phyloP scores from a whole-genome alignment of 2,329 filamentous ascomycete species.

The Colletotrichum tamarilloi region DNA sequence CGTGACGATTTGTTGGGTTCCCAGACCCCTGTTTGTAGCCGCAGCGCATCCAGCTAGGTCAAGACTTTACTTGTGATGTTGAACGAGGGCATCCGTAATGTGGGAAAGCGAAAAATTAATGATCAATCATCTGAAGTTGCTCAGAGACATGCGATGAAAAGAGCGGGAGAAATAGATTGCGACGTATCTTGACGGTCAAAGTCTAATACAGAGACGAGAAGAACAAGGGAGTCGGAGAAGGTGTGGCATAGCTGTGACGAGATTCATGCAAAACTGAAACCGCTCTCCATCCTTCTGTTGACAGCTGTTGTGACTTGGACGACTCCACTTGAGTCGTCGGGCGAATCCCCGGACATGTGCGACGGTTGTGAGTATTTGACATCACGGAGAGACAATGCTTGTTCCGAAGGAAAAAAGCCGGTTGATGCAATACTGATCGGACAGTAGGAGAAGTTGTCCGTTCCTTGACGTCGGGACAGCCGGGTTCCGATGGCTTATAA shows the following conservation, averaged over 20 bases:
- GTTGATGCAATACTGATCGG: neutral
- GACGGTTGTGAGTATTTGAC: neutral
- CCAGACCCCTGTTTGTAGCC: neutral
- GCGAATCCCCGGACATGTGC: neutral
- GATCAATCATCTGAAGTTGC: conserved; percentile 29
- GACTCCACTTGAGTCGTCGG: neutral
- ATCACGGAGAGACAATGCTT: neutral
- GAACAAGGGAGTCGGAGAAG: neutral
- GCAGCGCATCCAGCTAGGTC: neutral
- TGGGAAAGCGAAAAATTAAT: neutral
- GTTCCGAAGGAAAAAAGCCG: neutral
- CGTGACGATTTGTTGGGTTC: neutral
- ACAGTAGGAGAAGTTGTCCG: neutral
- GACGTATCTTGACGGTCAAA: neutral
- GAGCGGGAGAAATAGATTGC: neutral
- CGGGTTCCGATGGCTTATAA: neutral
- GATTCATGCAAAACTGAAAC: conserved; percentile 30
- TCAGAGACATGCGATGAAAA: conserved; percentile 17
- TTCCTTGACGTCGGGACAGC: neutral
- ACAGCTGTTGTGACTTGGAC: neutral
- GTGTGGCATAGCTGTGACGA: neutral
- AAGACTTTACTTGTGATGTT: neutral
- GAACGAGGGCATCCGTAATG: neutral
- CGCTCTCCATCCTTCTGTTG: neutral
- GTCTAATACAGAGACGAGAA: neutral